phyloP scores from a whole-genome alignment of 768 basidiomycete species.

The Hypsizygus marmoreus region DNA sequence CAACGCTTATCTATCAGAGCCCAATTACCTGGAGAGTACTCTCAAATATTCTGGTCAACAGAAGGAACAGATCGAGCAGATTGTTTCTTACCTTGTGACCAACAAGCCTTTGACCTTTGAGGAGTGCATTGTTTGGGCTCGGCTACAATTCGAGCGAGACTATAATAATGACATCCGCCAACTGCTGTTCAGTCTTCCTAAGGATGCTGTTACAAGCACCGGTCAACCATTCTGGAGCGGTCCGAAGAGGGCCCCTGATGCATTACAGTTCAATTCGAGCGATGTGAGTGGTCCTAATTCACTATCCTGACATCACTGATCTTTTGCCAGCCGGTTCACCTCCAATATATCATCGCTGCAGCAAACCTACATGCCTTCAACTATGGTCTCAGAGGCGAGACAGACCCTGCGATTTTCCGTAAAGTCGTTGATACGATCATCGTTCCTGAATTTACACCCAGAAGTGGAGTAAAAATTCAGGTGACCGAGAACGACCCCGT shows the following conservation, averaged over 20 bases:
- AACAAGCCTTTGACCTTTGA: slow-evolving; percentile 95
- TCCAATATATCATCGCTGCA: slow-evolving; percentile 87
- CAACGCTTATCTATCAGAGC: slow-evolving; percentile 95
- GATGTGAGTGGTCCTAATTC: slow-evolving; percentile 57
- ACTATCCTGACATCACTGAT: slow-evolving; percentile 8
- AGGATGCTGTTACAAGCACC: slow-evolving; percentile 86
- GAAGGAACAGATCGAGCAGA: slow-evolving; percentile 85
- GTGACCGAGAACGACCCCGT: slow-evolving; percentile 91
- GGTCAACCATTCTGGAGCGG: slow-evolving; percentile 99
- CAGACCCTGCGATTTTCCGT: slow-evolving; percentile 76
- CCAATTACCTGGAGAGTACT: slow-evolving; percentile 90
- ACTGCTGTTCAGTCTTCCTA: slow-evolving; percentile 90
- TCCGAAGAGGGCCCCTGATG: slow-evolving; percentile 94
- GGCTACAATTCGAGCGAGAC: slow-evolving; percentile 91
- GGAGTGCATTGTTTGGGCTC: slow-evolving; percentile 96
- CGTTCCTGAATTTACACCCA: slow-evolving; percentile 93
- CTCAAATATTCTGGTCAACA: slow-evolving; percentile 92
- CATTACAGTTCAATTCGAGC: slow-evolving; percentile 81
- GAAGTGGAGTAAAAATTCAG: slow-evolving; percentile 89
- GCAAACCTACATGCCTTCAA: slow-evolving; percentile 98
- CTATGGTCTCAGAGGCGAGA: slow-evolving; percentile 92
- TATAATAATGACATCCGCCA: slow-evolving; percentile 94
- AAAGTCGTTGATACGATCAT: slow-evolving; percentile 81
- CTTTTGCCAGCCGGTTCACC: slow-evolving; percentile 67
- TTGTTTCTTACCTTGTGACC: slow-evolving; percentile 85